These are phyloP conservation scores for Theileria parva DNA, from an alignment of 169 alveolate genomes.

Conservation along the genomic window DNA sequence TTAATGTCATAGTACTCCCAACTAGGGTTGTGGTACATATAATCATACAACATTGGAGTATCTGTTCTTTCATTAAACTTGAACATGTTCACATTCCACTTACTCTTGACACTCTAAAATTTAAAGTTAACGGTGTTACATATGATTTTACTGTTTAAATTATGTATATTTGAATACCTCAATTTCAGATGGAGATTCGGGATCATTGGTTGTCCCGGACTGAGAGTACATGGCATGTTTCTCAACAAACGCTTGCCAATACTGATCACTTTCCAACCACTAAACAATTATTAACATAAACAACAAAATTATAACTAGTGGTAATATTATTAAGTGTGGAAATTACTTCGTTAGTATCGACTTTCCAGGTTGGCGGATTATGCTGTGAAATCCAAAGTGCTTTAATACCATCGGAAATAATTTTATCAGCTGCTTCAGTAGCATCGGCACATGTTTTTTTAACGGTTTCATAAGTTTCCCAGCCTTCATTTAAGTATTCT, in stretches of 20 bases:
- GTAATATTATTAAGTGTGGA: neutral
- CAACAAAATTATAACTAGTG: neutral
- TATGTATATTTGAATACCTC: constrained; percentile 26
- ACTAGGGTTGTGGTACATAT: constrained; percentile 79
- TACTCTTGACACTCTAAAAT: constrained; percentile 42
- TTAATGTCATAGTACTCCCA: constrained; percentile 86
- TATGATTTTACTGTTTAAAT: neutral
- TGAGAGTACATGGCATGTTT: constrained; percentile 76
- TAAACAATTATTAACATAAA: constrained; percentile 29
- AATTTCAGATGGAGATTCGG: constrained; percentile 72
- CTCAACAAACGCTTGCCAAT: constrained; percentile 88
- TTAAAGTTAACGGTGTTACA: neutral
- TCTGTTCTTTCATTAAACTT: constrained; percentile 83
- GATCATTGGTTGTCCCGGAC: constrained; percentile 64
- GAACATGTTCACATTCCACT: constrained; percentile 75
- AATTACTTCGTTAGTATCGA: constrained; percentile 77
- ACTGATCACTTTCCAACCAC: constrained; percentile 86
- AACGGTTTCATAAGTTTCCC: constrained; percentile 61
- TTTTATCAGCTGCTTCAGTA: constrained; percentile 69
- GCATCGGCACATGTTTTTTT: constrained; percentile 63
- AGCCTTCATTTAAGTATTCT: constrained; percentile 26
- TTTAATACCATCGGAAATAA: constrained; percentile 80
- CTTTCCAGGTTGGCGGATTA: constrained; percentile 78
- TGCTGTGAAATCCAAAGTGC: constrained; percentile 83
- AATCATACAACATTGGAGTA: constrained; percentile 79